These are phyloP conservation scores for Choiromyces venosus DNA, from an alignment of 495 filamentous ascomycete species.

Conservation along the genomic window DNA sequence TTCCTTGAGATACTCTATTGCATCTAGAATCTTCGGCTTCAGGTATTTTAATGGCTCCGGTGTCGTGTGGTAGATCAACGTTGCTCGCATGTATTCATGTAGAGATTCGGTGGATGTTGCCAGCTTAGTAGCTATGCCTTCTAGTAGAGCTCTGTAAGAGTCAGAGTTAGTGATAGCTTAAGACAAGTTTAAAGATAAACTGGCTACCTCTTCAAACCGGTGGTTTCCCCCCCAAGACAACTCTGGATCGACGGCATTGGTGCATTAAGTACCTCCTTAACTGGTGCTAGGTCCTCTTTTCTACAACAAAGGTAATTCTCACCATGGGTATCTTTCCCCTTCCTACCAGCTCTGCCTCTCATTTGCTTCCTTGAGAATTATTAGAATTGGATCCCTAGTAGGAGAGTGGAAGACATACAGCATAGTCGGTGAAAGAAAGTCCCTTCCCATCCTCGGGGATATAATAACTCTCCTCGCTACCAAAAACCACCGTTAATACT, in stretches of 20 bases:
- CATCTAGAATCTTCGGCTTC: conserved; percentile 52
- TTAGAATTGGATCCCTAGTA: conserved; percentile 19
- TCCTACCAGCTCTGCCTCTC: conserved; percentile 75
- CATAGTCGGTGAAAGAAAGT: conserved; percentile 71
- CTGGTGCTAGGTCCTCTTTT: conserved; percentile 61
- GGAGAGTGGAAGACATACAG: conserved; percentile 48
- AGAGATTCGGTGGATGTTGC: conserved; percentile 64
- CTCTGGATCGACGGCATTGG: conserved; percentile 67
- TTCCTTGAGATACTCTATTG: conserved; percentile 51
- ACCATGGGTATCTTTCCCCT: conserved; percentile 74
- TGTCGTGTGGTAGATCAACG: conserved; percentile 58
- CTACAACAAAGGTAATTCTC: conserved; percentile 77
- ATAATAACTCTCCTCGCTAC: conserved; percentile 69
- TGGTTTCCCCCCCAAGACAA: conserved; percentile 62
- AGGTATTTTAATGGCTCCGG: conserved; percentile 43
- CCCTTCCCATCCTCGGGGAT: conserved; percentile 70
- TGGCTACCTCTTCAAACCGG: conserved; percentile 60
- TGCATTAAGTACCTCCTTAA: conserved; percentile 65
- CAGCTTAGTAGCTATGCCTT: conserved; percentile 66
- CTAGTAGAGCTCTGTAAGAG: conserved; percentile 58
- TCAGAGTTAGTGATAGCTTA: conserved; percentile 17
- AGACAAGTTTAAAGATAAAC: background rate
- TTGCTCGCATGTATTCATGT: conserved; percentile 64
- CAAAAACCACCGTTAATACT: background rate
- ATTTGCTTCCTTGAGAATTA: conserved; percentile 61